A percentile compares a stretch with the other conserved stretches of the same genome.
These are phyloP conservation scores for Cymbidium sinense DNA, from an alignment of 106 monocot species.

Conservation along the genomic window DNA sequence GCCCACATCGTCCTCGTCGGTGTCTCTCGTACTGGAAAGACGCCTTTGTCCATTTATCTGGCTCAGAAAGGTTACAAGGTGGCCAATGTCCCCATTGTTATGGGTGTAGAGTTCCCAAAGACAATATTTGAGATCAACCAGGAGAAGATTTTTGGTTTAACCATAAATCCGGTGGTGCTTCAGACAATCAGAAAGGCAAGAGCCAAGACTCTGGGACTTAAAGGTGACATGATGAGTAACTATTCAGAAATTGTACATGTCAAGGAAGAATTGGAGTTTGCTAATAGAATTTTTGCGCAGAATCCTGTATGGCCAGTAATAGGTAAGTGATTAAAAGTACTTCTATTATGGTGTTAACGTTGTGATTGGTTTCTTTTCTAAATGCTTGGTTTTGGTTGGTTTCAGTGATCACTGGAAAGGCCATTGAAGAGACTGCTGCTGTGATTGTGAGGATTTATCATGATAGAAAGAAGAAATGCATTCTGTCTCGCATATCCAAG, in stretches of 20 bases:
- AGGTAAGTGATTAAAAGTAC: slow-evolving; percentile 26
- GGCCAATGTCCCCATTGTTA: slow-evolving; percentile 79
- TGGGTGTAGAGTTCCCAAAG: slow-evolving; percentile 74
- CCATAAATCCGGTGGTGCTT: slow-evolving; percentile 66
- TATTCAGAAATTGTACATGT: slow-evolving; percentile 92
- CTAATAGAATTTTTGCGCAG: slow-evolving; percentile 50
- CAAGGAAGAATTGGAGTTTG: slow-evolving; percentile 56
- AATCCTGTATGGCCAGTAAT: slow-evolving; percentile 87
- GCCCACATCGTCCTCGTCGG: slow-evolving; percentile 78
- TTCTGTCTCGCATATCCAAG: slow-evolving; percentile 68
- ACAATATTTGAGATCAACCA: slow-evolving; percentile 61
- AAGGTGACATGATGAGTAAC: slow-evolving; percentile 37
- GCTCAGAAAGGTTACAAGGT: slow-evolving; percentile 93
- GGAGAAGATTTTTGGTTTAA: slow-evolving; percentile 70
- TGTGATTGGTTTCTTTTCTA: not conserved
- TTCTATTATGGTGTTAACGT: slow-evolving; percentile 5
- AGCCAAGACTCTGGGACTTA: slow-evolving; percentile 61
- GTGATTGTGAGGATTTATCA: slow-evolving; percentile 72
- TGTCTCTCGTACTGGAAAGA: slow-evolving; percentile 87
- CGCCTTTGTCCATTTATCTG: slow-evolving; percentile 83
- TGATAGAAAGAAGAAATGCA: slow-evolving; percentile 64
- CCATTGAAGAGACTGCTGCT: slow-evolving; percentile 90
- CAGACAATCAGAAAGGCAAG: slow-evolving; percentile 83
- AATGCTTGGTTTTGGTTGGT: slow-evolving; percentile 2
- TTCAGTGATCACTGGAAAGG: slow-evolving; percentile 86